Conservation (phyloP, 2,329 filamentous ascomycete species). For the Botrytis hyacinthi region DNA sequence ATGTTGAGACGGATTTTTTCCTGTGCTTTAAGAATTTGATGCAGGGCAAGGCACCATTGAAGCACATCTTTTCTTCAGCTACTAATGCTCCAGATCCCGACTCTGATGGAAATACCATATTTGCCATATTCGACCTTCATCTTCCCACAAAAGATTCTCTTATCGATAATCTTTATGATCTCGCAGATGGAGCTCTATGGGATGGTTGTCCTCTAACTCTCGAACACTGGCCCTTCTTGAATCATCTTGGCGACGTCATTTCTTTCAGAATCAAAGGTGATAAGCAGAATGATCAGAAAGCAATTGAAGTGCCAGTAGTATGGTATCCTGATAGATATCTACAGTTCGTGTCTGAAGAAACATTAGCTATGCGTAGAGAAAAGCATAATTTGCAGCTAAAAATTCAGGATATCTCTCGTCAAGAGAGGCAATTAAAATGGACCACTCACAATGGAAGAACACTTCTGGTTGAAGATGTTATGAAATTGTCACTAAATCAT, state of each 20-base stretch:
- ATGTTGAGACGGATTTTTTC: slow-evolving; percentile 35
- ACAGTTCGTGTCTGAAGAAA: slow-evolving; percentile 46
- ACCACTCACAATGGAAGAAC: slow-evolving; percentile 27
- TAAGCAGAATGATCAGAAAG: slow-evolving; percentile 41
- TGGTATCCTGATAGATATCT: slow-evolving; percentile 57
- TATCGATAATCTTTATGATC: slow-evolving; percentile 37
- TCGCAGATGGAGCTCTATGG: slow-evolving; percentile 39
- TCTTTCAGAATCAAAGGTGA: slow-evolving; percentile 46
- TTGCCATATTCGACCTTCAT: slow-evolving; percentile 36
- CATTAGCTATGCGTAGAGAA: slow-evolving; percentile 44
- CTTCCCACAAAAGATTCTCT: slow-evolving; percentile 32
- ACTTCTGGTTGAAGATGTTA: slow-evolving; percentile 36
- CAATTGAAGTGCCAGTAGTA: slow-evolving; percentile 50
- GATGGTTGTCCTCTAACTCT: slow-evolving; percentile 27
- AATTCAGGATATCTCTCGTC: slow-evolving; percentile 10
- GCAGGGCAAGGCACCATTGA: slow-evolving; percentile 24
- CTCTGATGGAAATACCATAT: slow-evolving; percentile 24
- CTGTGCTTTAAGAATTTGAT: slow-evolving; percentile 29
- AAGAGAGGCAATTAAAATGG: slow-evolving; percentile 27
- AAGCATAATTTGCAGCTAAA: slow-evolving; percentile 28
- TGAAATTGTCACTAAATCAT: slow-evolving; percentile 36
- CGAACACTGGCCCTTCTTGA: slow-evolving; percentile 34
- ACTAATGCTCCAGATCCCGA: slow-evolving; percentile 26
- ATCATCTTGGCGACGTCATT: slow-evolving; percentile 48
- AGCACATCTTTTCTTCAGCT: slow-evolving; percentile 35